Evolutionary conservation across 2,329 filamentous ascomycete species (phyloP), one percentile per base, ranked within the genome.

Genomic region (Neophaeococcomyces mojaviensis): DNA sequence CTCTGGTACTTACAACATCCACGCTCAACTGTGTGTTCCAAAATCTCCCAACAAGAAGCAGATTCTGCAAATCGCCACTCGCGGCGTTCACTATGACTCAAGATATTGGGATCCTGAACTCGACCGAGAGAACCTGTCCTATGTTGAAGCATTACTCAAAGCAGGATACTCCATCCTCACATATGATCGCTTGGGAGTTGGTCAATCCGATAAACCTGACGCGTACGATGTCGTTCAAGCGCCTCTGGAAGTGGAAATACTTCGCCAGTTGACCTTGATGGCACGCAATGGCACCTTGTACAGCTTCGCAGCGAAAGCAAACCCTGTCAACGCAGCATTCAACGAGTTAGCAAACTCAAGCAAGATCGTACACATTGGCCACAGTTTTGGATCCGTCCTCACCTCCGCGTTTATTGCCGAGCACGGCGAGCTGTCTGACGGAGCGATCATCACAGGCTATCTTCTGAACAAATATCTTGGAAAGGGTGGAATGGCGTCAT

Each of bases 151-250:
- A 5, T 54, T 60, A 9, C 55, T 66, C 31, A 54, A 50, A 16
- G 59, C 59, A 26, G 66, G 65, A 31, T 69, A 68, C 51, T 58
- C 62, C 20, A 68, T 65, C 15, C 58, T 69, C 12, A 62, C 64
- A 6, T 68, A 66, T 47, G 65, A 68, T 50, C 62, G 65, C 20
- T 55, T 68, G 10, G 65, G 65, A n/a, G 55, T 60, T 4, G 64
- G 62, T 20, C 56, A 59, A 22, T 68, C 64, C 2, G 58, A 59
- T 13, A 59, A 63, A 31, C 61, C 64, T 9, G 60, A 70, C 39
- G 62, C 66, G 4, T 68, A 68, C 49, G 58, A 59, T 16, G 59
- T 64, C 8, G 62, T 69, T 12, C 67, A 70, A 51, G 54, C 59
- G 2, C 58, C 59, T n/a, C 48, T 67, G 2, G 63, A 70, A 51